Conservation (phyloP, 495 filamentous ascomycete species). For the Pseudomonodictys pantanalensis region DNA sequence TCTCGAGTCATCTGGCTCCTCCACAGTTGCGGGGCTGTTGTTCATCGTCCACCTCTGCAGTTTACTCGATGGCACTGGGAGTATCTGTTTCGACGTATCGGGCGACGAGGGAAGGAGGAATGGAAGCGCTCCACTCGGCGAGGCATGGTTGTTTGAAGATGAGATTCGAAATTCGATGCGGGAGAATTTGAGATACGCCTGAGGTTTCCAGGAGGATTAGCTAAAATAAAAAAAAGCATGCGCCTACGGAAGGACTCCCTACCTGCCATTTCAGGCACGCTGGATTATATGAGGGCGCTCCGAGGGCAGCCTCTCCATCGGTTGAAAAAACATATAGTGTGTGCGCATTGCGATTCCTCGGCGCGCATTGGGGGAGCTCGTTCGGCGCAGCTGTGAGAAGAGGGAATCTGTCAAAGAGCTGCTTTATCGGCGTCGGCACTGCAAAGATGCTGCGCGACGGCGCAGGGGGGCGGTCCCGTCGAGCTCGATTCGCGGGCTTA, state of each 20-base stretch:
- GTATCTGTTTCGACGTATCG: constrained; percentile 19
- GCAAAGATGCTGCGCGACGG: constrained; percentile 47
- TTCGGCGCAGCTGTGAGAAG: constrained; percentile 73
- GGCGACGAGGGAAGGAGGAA: constrained; percentile 66
- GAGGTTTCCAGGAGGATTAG: no score
- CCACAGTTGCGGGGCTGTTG: constrained; percentile 48
- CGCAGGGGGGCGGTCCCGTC: background rate
- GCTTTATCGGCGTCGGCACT: constrained; percentile 73
- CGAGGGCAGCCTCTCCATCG: constrained; percentile 57
- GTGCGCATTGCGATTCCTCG: constrained; percentile 48
- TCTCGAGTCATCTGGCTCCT: constrained; percentile 56
- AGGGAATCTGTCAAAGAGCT: constrained; percentile 80
- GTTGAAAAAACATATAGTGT: constrained; percentile 77
- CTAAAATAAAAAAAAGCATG: no score
- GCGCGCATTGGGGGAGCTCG: constrained; percentile 66
- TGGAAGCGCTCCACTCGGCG: constrained; percentile 79
- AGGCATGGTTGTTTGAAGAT: constrained; percentile 87
- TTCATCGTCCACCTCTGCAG: constrained; percentile 65
- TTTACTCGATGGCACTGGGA: constrained; percentile 61
- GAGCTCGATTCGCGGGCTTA: background rate
- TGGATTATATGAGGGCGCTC: constrained; percentile 82
- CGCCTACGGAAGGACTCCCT: no score
- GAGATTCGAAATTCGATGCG: constrained; percentile 65
- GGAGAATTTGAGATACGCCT: constrained; percentile 83
- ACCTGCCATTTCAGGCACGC: constrained; percentile 97